Evolutionary conservation across 495 filamentous ascomycete species (phyloP).

Genomic region (Zalerion maritima): DNA sequence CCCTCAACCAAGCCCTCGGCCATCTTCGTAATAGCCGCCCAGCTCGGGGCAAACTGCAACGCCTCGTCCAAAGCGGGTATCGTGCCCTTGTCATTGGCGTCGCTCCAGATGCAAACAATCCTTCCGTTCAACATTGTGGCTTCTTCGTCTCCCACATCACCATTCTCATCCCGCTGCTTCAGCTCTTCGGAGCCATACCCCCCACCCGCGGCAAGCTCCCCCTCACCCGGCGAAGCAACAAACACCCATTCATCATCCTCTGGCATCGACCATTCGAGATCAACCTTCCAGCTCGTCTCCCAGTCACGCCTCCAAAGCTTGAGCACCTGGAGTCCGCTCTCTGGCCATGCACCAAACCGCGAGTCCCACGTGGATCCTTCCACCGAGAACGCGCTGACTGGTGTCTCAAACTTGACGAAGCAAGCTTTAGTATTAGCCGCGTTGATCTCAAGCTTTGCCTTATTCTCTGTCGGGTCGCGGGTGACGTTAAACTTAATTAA

Average conservation of each 20-base stretch:
- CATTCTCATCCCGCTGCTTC: slow-evolving; percentile 7
- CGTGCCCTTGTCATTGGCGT: slow-evolving; percentile 51
- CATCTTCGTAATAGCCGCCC: slow-evolving; percentile 62
- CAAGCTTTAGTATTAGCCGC: slow-evolving; percentile 59
- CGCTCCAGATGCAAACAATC: slow-evolving; percentile 77
- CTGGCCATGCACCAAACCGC: slow-evolving; percentile 41
- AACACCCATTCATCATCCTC: slow-evolving; percentile 10
- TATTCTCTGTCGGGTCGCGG: slow-evolving; percentile 19
- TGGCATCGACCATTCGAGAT: slow-evolving; percentile 50
- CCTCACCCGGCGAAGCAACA: background rate
- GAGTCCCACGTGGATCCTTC: slow-evolving; percentile 32
- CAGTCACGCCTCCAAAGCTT: slow-evolving; percentile 63
- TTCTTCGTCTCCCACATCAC: slow-evolving; percentile 11
- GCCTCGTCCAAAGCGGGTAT: slow-evolving; percentile 85
- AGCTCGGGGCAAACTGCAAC: slow-evolving; percentile 55
- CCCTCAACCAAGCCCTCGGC: slow-evolving; percentile 75
- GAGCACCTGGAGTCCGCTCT: slow-evolving; percentile 22
- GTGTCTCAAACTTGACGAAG: slow-evolving; percentile 44
- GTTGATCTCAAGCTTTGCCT: slow-evolving; percentile 42
- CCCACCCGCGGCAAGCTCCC: background rate
- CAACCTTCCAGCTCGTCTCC: slow-evolving; percentile 60
- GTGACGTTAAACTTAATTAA: slow-evolving; percentile 53
- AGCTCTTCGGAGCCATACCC: slow-evolving; percentile 4
- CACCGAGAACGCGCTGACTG: slow-evolving; percentile 48
- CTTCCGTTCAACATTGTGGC: slow-evolving; percentile 42